Conservation (phyloP, 2,329 filamentous ascomycete species). For the Stromatinia cepivora region DNA sequence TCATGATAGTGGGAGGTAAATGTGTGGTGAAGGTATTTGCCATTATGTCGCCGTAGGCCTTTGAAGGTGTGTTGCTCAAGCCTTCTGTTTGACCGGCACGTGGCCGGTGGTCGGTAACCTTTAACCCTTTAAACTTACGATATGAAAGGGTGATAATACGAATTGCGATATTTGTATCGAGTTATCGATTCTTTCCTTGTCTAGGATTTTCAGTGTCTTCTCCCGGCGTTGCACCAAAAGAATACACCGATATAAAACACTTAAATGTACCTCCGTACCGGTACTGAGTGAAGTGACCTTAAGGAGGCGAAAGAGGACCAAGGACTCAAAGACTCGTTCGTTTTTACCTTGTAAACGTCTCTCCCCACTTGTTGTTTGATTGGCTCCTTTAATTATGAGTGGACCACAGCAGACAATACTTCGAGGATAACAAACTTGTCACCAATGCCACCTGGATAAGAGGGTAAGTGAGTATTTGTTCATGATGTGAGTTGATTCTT, state of each 20-base stretch:
- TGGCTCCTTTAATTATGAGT: neutral
- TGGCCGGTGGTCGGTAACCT: neutral
- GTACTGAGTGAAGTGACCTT: neutral
- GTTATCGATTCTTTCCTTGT: neutral
- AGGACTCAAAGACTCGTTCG: neutral
- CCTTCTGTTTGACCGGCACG: neutral
- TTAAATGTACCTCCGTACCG: neutral
- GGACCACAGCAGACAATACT: neutral
- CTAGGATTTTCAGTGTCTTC: neutral
- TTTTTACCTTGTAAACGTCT: neutral
- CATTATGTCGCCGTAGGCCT: too few relatives aligned
- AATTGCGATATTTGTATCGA: neutral
- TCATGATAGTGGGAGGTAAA: neutral
- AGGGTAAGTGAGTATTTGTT: neutral
- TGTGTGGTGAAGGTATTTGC: neutral
- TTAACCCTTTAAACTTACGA: neutral
- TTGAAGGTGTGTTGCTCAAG: too few relatives aligned
- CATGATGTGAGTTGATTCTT: neutral
- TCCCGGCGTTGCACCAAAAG: neutral
- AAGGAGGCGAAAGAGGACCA: neutral
- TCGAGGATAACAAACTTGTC: neutral
- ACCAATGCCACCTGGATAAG: neutral
- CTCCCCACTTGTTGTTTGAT: neutral
- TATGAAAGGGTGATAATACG: neutral
- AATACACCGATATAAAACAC: neutral